Conservation (phyloP, 2,329 filamentous ascomycete species). For the Sarocladiaceae sp. region DNA sequence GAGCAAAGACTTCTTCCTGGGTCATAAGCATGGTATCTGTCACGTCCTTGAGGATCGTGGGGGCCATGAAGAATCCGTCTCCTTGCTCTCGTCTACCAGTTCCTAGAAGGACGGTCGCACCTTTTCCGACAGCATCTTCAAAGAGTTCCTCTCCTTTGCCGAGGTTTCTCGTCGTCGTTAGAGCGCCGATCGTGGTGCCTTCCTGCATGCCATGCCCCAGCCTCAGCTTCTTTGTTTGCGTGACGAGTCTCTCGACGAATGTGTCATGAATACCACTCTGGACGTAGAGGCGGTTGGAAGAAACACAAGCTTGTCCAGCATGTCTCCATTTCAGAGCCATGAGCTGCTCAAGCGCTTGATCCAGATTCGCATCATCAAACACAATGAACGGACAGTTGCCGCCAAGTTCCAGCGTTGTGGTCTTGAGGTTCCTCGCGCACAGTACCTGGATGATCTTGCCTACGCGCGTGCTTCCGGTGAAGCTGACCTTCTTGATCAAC, state of each 20-base stretch:
- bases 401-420: conserved; percentile 61
- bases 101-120: conserved; percentile 36
- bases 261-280: conserved; percentile 55
- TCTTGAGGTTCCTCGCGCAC: conserved; percentile 59
- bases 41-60: conserved; percentile 58
- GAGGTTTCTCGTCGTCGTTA: conserved; percentile 21
- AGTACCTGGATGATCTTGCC: conserved; percentile 58
- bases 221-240: conserved; percentile 45
- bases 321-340: conserved; percentile 61
- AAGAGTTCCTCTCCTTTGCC: conserved; percentile 40
- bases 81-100: not conserved
- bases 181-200: conserved; percentile 26
- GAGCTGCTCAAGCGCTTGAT: conserved; percentile 58
- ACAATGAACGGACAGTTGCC: conserved; percentile 64
- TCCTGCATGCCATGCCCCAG: conserved; percentile 53
- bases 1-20: conserved; percentile 22
- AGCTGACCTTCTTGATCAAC: conserved; percentile 59
- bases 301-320: conserved; percentile 67
- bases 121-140: conserved; percentile 53
- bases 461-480: conserved; percentile 66
- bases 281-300: conserved; percentile 54
- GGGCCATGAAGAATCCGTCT: conserved; percentile 56
- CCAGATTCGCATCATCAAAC: conserved; percentile 62
- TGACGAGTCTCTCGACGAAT: conserved; percentile 49
- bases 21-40: conserved; percentile 14